Evolutionary conservation across 192 early-diverging fungal genomes (phyloP).

Genomic region (Cetraspora pellucida): DNA sequence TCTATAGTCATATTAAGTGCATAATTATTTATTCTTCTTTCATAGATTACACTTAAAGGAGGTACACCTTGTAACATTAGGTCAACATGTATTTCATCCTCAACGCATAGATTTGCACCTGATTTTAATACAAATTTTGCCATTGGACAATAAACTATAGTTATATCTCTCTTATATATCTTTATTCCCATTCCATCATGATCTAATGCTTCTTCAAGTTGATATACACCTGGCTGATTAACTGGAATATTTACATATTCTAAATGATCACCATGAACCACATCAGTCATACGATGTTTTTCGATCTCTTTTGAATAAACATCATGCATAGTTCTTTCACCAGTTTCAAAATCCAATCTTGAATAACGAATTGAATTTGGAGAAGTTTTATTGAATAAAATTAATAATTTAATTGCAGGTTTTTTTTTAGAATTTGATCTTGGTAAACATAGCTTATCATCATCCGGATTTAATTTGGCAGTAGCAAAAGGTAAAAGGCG

Average conservation of each 20-base stretch:
- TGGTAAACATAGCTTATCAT: slow-evolving; percentile 42
- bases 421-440: slow-evolving; percentile 1
- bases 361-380: slow-evolving; percentile 37
- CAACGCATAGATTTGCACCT: slow-evolving; percentile 36
- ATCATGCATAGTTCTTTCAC: slow-evolving; percentile 3
- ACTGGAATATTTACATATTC: slow-evolving; percentile 40
- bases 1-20: slow-evolving; percentile 34
- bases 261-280: slow-evolving; percentile 34
- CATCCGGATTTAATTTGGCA: slow-evolving; percentile 48
- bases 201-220: slow-evolving; percentile 37
- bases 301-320: slow-evolving; percentile 37
- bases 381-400: slow-evolving; percentile 47
- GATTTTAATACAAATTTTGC: slow-evolving; percentile 36
- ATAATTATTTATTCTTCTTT: slow-evolving; percentile 11
- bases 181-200: slow-evolving; percentile 43
- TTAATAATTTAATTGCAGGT: slow-evolving; percentile 35
- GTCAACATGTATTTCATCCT: slow-evolving; percentile 37
- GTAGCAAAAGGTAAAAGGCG: slow-evolving; percentile 47
- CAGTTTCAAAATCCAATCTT: slow-evolving; percentile 41
- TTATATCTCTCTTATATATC: slow-evolving; percentile 38
- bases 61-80: slow-evolving; percentile 46
- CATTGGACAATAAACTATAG: slow-evolving; percentile 45
- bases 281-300: slow-evolving; percentile 33
- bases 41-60: slow-evolving; percentile 45
- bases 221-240: slow-evolving; percentile 43